Base-by-base conservation (phyloP, 805 yeast species). In the Yarrowia deformans region DNA sequence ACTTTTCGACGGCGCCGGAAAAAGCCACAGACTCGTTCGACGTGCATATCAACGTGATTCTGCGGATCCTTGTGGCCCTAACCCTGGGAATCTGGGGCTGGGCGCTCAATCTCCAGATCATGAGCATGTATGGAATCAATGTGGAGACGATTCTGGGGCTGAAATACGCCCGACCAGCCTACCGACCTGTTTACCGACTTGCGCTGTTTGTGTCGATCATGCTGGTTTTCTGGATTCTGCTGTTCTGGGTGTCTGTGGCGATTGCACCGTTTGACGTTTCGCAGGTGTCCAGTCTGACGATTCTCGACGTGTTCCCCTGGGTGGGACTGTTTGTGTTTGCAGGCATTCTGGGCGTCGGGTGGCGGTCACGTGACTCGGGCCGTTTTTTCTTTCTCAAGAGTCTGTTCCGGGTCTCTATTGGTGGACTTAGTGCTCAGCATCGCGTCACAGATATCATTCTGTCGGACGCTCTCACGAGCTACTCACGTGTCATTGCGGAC, bases 401-500 rank as follows among this genome's bases (percentile, higher is more conserved):
- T 48, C 69, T 79, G 2, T 79, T 79, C 66, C 80, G 97, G 66
- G 80, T 90, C 4, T 64, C 84, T 6, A 64, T 75, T 2, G 97
- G 97, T 2, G 81, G 83, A 1, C 86, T 91, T 40, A 89, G 89
- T 74, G 73, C 78, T 16, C 83, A 84, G 16, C 70, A 75, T 49
- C 81, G 97, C 73, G 85, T 90, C 18, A 90, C 90, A 69, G 98
- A 94, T 76, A 90, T 94, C 46, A 78, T 95, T 58, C 77, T 93
- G 14, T 87, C 97, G 8, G 99, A 94, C 79, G 87, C 93, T 6
- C 80, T 95, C 56, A 90, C 96, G 0, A 92, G 97, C 0, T 92
- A 90, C 76, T 81, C 91, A 3, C 88, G 87, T 75, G 90, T 92
- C 0, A 74, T 91, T 60, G 88, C 90, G 56, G 98, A 95, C 77